Percentiles rank a stretch among this genome's conserved stretches.
These are phyloP conservation scores for Phialophora expanda DNA, from an alignment of 2,329 filamentous ascomycete genomes.

Conservation along the genomic window DNA sequence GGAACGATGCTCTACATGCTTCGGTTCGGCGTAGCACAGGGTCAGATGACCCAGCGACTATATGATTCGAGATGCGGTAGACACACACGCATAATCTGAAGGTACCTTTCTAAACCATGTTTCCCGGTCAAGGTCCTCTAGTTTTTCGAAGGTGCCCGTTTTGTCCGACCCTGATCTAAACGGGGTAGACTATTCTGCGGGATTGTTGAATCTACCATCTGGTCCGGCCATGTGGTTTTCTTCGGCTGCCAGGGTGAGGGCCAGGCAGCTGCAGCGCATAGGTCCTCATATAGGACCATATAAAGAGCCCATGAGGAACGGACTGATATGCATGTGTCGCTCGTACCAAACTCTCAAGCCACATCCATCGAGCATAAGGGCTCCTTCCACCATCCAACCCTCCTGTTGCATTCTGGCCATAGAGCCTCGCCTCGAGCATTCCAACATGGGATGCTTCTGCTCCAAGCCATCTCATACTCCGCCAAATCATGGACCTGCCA, in stretches of 20 bases:
- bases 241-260: background rate
- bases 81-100: background rate
- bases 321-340: background rate
- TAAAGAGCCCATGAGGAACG: background rate
- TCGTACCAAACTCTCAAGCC: background rate
- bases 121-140: background rate
- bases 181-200: background rate
- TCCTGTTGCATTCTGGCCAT: background rate
- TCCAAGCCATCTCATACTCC: background rate
- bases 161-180: background rate
- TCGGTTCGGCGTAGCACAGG: no score
- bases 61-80: background rate
- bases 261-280: background rate
- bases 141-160: background rate
- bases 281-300: background rate
- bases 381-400: background rate
- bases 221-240: background rate
- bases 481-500: background rate
- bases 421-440: background rate
- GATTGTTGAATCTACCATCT: background rate
- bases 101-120: background rate
- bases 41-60: background rate
- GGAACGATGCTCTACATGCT: no score
- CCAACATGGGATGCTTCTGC: background rate
- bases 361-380: background rate